Base-by-base conservation (phyloP, 306 rosid genomes). In the Acacia melanoxylon region DNA sequence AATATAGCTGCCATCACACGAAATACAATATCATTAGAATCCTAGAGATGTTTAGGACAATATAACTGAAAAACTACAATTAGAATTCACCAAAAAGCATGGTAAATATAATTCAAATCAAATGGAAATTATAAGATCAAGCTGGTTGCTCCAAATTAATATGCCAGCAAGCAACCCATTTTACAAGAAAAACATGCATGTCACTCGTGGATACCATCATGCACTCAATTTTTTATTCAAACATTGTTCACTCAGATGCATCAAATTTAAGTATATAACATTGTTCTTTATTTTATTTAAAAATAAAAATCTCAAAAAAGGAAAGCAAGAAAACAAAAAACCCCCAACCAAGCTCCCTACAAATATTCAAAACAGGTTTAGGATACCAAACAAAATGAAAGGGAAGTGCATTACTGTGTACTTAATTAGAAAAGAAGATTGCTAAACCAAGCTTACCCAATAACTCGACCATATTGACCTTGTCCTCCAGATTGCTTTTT, bases 381-480 rank as follows among this genome's bases (percentile, higher is more conserved):
- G 79, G 49, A 35, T n/a, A 35, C 22, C 25, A 75, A 75, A n/a
- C n/a, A n/a, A 40, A 58, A 3, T 40, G 33, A 20, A 52, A 74
- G 46, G 17, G 14, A 20, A 33, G 3, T 40, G 25, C 37, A 75
- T 27, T 29, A 24, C 6, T 0, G 3, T 8, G 19, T 61, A 22
- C 63, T 24, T 62, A 24, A 42, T 17, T 17, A 24, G 4, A 19
- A 59, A 41, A 67, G 77, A 79, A 82, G 13, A 75, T 41, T 19
- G 46, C 25, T 4, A 19, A 31, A 10, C 17, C 27, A 78, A 49
- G 85, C 99, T 86, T 89, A 93, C 99, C 99, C 99, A 77, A 86
- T 84, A 77, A 95, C 99, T 35, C 98, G 95, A 75, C 99, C 99
- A 89, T 95, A 95, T 88, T 95, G 99, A 49, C 99, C 99, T 82